Conservation (phyloP, 2,329 filamentous ascomycete species). For the Dothistroma septosporum region DNA sequence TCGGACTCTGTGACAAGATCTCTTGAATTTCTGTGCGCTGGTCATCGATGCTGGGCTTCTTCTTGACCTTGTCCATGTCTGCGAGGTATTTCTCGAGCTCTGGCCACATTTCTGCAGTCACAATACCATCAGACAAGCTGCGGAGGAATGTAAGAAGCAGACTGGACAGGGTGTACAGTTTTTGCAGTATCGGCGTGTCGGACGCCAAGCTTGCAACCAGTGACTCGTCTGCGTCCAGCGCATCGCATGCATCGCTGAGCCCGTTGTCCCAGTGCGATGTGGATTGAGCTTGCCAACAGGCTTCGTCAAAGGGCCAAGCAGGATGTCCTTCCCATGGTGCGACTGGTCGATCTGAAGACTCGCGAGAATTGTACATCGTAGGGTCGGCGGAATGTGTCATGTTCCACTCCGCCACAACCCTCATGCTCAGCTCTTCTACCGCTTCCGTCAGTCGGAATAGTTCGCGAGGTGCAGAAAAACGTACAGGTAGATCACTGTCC, state of each 20-base stretch:
- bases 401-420: slow-evolving; percentile 59
- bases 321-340: slow-evolving; percentile 53
- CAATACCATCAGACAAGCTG: slow-evolving; percentile 73
- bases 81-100: slow-evolving; percentile 59
- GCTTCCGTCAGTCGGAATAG: slow-evolving; percentile 84
- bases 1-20: slow-evolving; percentile 64
- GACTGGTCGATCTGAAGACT: slow-evolving; percentile 7
- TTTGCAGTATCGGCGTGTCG: slow-evolving; percentile 60
- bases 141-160: slow-evolving; percentile 69
- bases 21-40: slow-evolving; percentile 65
- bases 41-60: slow-evolving; percentile 49
- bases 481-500: slow-evolving; percentile 48
- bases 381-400: slow-evolving; percentile 46
- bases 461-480: slow-evolving; percentile 80
- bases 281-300: slow-evolving; percentile 45
- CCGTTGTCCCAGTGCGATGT: slow-evolving; percentile 42
- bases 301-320: slow-evolving; percentile 58
- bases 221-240: slow-evolving; percentile 66
- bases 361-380: not conserved
- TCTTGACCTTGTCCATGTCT: slow-evolving; percentile 46
- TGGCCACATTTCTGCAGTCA: slow-evolving; percentile 67
- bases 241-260: slow-evolving; percentile 51
- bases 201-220: slow-evolving; percentile 60
- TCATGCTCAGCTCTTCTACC: slow-evolving; percentile 58
- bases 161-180: slow-evolving; percentile 70